Evolutionary conservation across 2,329 filamentous ascomycete species (phyloP), one percentile per base, ranked within the genome.

Genomic region (Diaporthe aspalathi): DNA sequence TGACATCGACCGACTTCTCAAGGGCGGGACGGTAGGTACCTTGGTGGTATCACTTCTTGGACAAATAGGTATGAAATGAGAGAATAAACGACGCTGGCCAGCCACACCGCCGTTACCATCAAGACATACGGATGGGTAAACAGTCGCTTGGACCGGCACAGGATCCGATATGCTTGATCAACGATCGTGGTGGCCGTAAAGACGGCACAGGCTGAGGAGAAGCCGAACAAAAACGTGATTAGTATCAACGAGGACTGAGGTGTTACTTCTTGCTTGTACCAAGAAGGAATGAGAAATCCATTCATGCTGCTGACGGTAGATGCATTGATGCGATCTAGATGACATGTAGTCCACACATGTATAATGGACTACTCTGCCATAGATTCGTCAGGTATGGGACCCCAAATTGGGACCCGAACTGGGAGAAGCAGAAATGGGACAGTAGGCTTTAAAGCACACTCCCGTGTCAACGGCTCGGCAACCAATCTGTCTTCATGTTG

Each of bases 61-160:
- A 83, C 60, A 52, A 77, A 80, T 20, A 83, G 74, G 78, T 78
- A 83, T 67, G 76, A 78, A 17, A 78, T 72, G 3, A 80, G 65
- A 12, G 78, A 75, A 52, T 80, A 78, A 11, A 74, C 56, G 7
- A 81, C 52, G 70, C 77, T 79, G 7, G 77, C 75, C 6, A 75
- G 2, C 67, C 80, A 76, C 67, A 81, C 81, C 16, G 76, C 63
- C 80, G 80, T 83, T 29, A 84, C 76, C 81, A 83, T 81, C 70
- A 77, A 72, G 16, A 83, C 75, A 71, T 83, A 84, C 3, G 76
- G 74, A 22, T 76, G 67, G 4, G 35, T 66, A 22, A 70, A 79
- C 12, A 77, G 70, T 9, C 74, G 74, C 22, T 77, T 74, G 60
- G 77, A 78, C 16, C 78, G 74, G 22, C 71, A 60, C 65, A 75